Evolutionary conservation across 345 rosid genomes (phyloP).

Genomic region (Bretschneidera sinensis): DNA sequence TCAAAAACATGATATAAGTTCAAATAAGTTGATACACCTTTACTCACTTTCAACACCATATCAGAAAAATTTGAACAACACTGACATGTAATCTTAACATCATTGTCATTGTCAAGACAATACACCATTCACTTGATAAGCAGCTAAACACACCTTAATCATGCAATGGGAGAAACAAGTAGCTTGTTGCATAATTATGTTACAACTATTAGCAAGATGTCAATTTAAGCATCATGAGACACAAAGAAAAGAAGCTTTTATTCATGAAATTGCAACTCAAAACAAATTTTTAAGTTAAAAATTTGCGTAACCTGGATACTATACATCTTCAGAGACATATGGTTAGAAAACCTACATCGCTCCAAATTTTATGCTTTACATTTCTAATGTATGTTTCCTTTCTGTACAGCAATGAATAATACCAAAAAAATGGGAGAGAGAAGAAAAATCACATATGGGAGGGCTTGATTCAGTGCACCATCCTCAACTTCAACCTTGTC

Average conservation of each 20-base stretch:
- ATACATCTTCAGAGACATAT: neutral
- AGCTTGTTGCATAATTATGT: too few species aligned
- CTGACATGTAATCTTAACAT: too few species aligned
- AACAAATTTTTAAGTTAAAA: neutral
- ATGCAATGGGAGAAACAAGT: too few species aligned
- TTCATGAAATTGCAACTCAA: neutral
- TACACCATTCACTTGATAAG: too few species aligned
- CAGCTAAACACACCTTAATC: too few species aligned
- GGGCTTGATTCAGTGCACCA: slow-evolving; percentile 44
- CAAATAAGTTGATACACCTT: too few species aligned
- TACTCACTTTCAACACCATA: too few species aligned
- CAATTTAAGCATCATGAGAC: neutral
- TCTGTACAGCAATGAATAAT: slow-evolving; percentile 47
- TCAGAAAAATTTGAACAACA: too few species aligned
- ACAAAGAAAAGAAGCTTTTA: neutral
- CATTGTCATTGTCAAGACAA: too few species aligned
- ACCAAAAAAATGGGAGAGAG: slow-evolving; percentile 63
- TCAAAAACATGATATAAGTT: too few species aligned
- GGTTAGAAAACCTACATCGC: neutral
- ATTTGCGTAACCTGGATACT: neutral
- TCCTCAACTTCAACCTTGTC: slow-evolving; percentile 32
- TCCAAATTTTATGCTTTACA: slow-evolving; percentile 15
- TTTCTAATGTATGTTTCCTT: slow-evolving; percentile 28
- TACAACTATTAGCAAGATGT: too few species aligned
- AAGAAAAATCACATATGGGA: slow-evolving; percentile 62